A percentile compares a stretch with the other conserved stretches of the same genome.
Conservation (phyloP, 495 filamentous ascomycete species). For the Hypoxylon crocopeplum region DNA sequence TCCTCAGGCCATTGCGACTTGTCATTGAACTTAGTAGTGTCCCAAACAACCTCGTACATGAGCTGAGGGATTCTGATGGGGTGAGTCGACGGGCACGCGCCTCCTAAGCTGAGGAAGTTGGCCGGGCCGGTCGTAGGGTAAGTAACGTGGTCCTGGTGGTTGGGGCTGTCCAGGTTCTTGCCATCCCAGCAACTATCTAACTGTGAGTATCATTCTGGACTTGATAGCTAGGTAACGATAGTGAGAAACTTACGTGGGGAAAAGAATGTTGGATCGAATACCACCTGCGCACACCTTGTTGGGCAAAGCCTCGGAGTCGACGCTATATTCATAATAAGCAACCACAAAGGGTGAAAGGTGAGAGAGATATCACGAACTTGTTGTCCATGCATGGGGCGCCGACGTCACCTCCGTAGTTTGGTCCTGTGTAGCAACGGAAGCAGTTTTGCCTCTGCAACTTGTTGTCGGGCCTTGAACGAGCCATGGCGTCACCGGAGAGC, state of each 20-base stretch:
- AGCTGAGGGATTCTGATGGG: constrained; percentile 57
- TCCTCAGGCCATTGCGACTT: constrained; percentile 52
- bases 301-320: constrained; percentile 51
- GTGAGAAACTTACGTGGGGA: constrained; percentile 51
- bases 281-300: constrained; percentile 51
- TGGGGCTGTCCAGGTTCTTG: constrained; percentile 59
- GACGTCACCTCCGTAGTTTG: constrained; percentile 55
- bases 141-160: constrained; percentile 60
- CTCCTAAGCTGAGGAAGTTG: constrained; percentile 52
- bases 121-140: constrained; percentile 55
- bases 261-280: constrained; percentile 60
- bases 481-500: constrained; percentile 56
- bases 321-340: constrained; percentile 31
- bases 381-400: constrained; percentile 52
- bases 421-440: constrained; percentile 58
- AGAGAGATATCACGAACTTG: constrained; percentile 21
- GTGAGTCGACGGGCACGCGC: constrained; percentile 56
- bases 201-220: constrained; percentile 7
- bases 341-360: neutral
- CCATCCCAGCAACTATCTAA: constrained; percentile 59
- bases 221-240: neutral
- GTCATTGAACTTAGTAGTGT: constrained; percentile 57
- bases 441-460: constrained; percentile 53
- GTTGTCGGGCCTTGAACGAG: constrained; percentile 46
- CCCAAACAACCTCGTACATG: constrained; percentile 61